Percentiles rank a stretch among this genome's conserved stretches.
Evolutionary conservation across 2,329 filamentous ascomycete species (phyloP).

Genomic region (Mycogone perniciosa): DNA sequence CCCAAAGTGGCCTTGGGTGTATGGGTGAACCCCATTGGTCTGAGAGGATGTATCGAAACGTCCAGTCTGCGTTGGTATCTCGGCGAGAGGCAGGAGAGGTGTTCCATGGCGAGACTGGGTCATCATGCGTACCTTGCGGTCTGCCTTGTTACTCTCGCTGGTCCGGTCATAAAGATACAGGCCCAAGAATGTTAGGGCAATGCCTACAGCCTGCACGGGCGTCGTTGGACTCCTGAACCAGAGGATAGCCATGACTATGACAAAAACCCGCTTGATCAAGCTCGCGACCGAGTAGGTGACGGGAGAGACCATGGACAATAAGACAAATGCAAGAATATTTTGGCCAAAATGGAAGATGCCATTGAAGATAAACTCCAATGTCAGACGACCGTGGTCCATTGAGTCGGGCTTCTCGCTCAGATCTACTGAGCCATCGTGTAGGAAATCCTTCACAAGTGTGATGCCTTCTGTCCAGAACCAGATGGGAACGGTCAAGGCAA

Average conservation of each 20-base stretch:
- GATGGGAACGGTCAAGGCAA: constrained; percentile 79
- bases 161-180: constrained; percentile 95
- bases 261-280: constrained; percentile 93
- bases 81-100: constrained; percentile 61
- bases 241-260: constrained; percentile 88
- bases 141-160: constrained; percentile 79
- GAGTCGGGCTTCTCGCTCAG: constrained; percentile 54
- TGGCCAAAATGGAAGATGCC: constrained; percentile 94
- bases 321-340: constrained; percentile 88
- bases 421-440: constrained; percentile 72
- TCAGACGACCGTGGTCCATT: constrained; percentile 66
- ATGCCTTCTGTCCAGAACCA: constrained; percentile 93
- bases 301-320: constrained; percentile 88
- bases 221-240: constrained; percentile 95
- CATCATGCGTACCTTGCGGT: constrained; percentile 70
- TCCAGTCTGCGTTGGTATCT: constrained; percentile 26
- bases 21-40: constrained; percentile 30
- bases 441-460: constrained; percentile 67
- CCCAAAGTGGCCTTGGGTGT: constrained; percentile 41
- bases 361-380: constrained; percentile 92
- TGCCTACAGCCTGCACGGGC: constrained; percentile 73
- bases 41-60: constrained; percentile 19
- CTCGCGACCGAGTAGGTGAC: constrained; percentile 97
- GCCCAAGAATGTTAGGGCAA: constrained; percentile 81
- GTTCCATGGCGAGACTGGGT: constrained; percentile 26